A percentile compares a stretch with the other conserved stretches of the same genome.
These are phyloP conservation scores for Candida sp. DNA, from an alignment of 1,139 yeast species.

Conservation along the genomic window DNA sequence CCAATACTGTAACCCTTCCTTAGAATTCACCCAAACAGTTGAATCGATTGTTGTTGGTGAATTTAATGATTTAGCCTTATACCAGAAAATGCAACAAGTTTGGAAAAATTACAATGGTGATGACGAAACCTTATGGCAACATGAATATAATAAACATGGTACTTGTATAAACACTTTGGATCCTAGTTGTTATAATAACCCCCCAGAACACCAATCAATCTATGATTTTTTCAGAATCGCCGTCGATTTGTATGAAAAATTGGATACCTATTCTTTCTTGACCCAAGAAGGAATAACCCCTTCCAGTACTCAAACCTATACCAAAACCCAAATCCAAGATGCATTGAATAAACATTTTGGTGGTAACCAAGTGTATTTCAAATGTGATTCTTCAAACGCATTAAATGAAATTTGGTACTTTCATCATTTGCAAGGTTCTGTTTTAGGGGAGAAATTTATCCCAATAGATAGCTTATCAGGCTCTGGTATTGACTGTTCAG, in stretches of 20 bases:
- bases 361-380: constrained; percentile 63
- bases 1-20: constrained; percentile 64
- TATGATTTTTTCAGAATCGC: constrained; percentile 75
- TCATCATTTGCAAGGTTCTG: constrained; percentile 75
- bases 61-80: constrained; percentile 49
- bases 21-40: constrained; percentile 50
- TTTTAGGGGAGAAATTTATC: constrained; percentile 59
- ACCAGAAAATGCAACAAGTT: constrained; percentile 50
- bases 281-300: constrained; percentile 69
- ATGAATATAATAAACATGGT: constrained; percentile 95
- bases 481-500: constrained; percentile 60
- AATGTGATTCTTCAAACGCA: constrained; percentile 60
- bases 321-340: constrained; percentile 57
- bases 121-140: constrained; percentile 83
- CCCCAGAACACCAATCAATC: constrained; percentile 49
- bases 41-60: constrained; percentile 46
- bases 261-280: constrained; percentile 74
- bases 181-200: constrained; percentile 58
- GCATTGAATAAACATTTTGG: constrained; percentile 60
- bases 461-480: constrained; percentile 58
- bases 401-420: constrained; percentile 90
- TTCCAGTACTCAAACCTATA: constrained; percentile 55
- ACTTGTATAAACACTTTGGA: constrained; percentile 83
- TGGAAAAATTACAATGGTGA: constrained; percentile 81
- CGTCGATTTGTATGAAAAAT: constrained; percentile 55